Base-by-base conservation (phyloP, 768 basidiomycete genomes). In the Pulveroboletus sp. region DNA sequence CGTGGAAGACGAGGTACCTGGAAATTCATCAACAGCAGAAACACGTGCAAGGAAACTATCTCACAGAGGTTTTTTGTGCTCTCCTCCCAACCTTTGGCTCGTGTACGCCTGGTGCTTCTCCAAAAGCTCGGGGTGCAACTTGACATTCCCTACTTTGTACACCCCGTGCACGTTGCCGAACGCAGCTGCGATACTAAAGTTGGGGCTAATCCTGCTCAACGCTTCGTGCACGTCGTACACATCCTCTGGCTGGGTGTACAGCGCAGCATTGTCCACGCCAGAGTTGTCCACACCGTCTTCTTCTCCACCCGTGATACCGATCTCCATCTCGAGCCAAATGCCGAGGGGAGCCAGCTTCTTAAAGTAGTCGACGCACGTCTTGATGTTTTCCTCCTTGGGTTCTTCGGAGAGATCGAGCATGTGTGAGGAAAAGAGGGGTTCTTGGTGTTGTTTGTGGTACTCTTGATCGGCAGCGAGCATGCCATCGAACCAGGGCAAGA, bases 291-390 rank as follows among this genome's bases (percentile, higher is more conserved):
- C 97, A 67, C 97, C 95, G 65, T 98, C 97, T 70, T 99, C 97
- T 71, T 99, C 97, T 61, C 97, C 97, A 64, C 97, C 97, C 43
- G 97, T 99, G 72, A 99, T 98, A 64, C 97, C 97, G 68, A 99
- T 99, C 74, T 99, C 97, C 97, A 99, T 99, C 81, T 99, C 97
- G 69, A 99, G 91, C 92, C 92, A 99, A 52, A 91, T 73, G 43
- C 90, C 87, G 64, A 98, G 70, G 53, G 86, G 82, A 3, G 90
- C 88, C 93, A 98, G 89, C 66, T 91, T 90, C 73, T 85, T 79
- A 72, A 98, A 95, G 80, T 99, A 99, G 67, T 92, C 81, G 50
- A 76, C 92, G 69, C 97, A 98, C 45, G 77, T 91, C 36, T 78
- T 85, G 67, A 98, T 99, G 78, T 98, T 99, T 63, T 97, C 79